Percentiles rank a stretch among this genome's conserved stretches.
Conservation (phyloP, 352 stramenopile species). For the Pythium angustatum region DNA sequence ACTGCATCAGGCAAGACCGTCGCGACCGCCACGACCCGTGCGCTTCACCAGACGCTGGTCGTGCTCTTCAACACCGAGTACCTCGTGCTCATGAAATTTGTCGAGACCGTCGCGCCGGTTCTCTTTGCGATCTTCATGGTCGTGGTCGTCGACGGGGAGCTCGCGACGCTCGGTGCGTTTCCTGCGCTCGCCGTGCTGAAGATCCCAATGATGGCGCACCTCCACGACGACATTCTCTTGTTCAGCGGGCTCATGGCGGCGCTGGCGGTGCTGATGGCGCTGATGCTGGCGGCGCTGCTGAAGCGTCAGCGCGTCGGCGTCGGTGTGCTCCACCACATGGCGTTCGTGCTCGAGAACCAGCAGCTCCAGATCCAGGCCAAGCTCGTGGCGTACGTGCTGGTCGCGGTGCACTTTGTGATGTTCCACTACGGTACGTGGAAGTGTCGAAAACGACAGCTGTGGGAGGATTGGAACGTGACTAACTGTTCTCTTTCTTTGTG, state of each 20-base stretch:
- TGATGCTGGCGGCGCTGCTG: constrained; percentile 1
- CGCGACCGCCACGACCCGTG: background rate
- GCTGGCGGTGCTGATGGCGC: background rate
- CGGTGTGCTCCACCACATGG: constrained; percentile 11
- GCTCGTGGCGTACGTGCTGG: constrained; percentile 10
- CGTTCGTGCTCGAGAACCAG: constrained; percentile 23
- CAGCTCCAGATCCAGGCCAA: constrained; percentile 19
- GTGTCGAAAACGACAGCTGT: background rate
- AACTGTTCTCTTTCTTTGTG: background rate
- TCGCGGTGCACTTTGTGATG: constrained; percentile 13
- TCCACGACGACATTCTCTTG: constrained; percentile 7
- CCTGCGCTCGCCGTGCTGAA: background rate
- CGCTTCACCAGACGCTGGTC: constrained; percentile 10
- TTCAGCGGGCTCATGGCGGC: background rate
- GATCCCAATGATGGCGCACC: background rate
- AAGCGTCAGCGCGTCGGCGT: background rate
- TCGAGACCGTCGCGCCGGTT: constrained; percentile 26
- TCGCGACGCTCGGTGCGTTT: background rate
- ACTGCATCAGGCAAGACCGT: too few relatives aligned
- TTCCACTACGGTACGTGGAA: constrained; percentile 16
- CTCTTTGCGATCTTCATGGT: background rate
- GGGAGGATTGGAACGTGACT: background rate
- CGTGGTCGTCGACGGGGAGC: background rate
- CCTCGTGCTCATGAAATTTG: constrained; percentile 29
- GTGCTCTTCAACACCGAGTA: constrained; percentile 30